These are phyloP conservation scores for Phytophthora fragariaefolia DNA, from an alignment of 352 stramenopile species.

Conservation along the genomic window DNA sequence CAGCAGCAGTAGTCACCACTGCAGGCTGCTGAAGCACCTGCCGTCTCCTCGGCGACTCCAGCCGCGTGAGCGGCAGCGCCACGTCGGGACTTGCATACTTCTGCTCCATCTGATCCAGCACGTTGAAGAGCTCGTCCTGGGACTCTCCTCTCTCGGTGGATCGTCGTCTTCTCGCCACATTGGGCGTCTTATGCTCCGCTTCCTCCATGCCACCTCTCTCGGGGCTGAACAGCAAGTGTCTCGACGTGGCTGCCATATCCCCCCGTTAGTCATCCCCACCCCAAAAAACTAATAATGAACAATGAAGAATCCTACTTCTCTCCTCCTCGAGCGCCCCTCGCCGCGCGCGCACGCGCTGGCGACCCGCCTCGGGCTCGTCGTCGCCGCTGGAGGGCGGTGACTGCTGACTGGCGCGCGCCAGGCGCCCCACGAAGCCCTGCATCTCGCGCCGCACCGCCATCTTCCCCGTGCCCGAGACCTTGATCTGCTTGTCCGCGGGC, in stretches of 20 bases:
- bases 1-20: neutral
- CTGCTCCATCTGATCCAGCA: conserved; percentile 69
- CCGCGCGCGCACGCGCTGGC: conserved; percentile 11
- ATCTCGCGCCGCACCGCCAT: conserved; percentile 70
- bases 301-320: too few species aligned
- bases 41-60: neutral
- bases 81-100: conserved; percentile 57
- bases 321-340: conserved; percentile 22
- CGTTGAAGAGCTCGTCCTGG: conserved; percentile 65
- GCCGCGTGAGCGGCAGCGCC: neutral
- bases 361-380: conserved; percentile 12
- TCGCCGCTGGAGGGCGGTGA: conserved; percentile 35
- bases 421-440: conserved; percentile 69
- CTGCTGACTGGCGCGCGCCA: conserved; percentile 63
- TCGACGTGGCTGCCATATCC: conserved; percentile 46
- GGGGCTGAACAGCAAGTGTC: conserved; percentile 62
- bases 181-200: neutral
- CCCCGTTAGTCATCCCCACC: too few species aligned
- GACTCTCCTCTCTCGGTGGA: conserved; percentile 43
- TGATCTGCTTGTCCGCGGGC: conserved; percentile 80
- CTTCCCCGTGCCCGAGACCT: conserved; percentile 73
- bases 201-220: neutral
- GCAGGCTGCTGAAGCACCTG: neutral
- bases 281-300: neutral
- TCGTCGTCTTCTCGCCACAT: conserved; percentile 10